Evolutionary conservation across 2,329 filamentous ascomycete genomes (phyloP), one percentile per base, ranked within the genome.

Genomic region (Beauveria varroae): DNA sequence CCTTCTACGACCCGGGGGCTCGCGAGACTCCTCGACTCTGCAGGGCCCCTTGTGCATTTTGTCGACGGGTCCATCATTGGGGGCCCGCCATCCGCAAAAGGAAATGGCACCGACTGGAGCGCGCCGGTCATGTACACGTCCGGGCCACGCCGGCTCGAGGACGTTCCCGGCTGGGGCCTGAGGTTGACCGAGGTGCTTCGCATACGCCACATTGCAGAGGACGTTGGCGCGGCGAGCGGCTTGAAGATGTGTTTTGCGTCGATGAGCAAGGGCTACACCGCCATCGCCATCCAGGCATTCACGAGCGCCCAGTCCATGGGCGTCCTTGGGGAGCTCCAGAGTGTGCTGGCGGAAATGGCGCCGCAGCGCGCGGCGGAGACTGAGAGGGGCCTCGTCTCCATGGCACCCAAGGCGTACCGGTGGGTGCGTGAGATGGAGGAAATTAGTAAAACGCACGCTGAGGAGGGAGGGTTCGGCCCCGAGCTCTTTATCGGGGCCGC

Each of bases 341-440:
- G 72, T 10, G 83, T 89, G 64, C 72, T 91, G 59, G 72, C 75
- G 14, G 71, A 73, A 10, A 75, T 80, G 62, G 75, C 77, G 54
- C 84, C 87, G 0, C 69, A 68, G 2, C 73, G 77, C 41, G 76
- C 78, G 16, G 70, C 74, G 28, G 69, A 73, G 55, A 83, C 79
- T 0, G 79, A 83, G 66, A 76, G 70, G 37, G 75, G 80, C 2
- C 75, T 90, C 9, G 75, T 81, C 4, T 75, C 72, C 16, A 89
- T 91, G 81, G 80, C 87, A 26, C 84, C 85, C 8, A 93, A 92
- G 74, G 89, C 89, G 20, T 91, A 91, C 71, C 78, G 89, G 12
- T 93, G 89, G 88, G 86, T 90, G 0, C 77, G 80, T 40, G 89
- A 92, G 76, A 91, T 93, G 89, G 81, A 86, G 66, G 85, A 92